Conservation (phyloP, 2,329 filamentous ascomycete species). For the Colletotrichum liaoningense region DNA sequence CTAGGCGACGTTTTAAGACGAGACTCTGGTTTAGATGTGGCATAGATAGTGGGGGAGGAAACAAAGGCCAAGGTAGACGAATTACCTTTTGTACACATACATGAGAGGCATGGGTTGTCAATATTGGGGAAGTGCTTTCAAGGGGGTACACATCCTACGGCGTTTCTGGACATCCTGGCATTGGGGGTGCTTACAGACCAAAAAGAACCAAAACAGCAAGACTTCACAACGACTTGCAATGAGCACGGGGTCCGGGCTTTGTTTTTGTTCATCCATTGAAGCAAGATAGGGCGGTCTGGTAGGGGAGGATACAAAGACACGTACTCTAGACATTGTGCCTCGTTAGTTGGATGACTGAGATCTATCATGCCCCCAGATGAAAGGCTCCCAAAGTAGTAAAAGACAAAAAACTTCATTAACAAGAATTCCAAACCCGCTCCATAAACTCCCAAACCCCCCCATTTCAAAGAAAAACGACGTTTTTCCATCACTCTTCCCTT, state of each 20-base stretch:
- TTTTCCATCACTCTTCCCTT: too few species aligned
- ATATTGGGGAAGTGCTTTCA: background rate
- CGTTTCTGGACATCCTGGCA: constrained; percentile 23
- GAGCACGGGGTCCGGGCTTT: background rate
- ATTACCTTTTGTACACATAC: constrained; percentile 33
- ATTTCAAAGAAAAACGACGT: background rate
- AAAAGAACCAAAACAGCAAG: background rate
- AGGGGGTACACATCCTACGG: constrained; percentile 2
- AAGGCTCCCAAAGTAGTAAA: background rate
- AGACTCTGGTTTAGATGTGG: constrained; percentile 61
- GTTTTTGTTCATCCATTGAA: background rate
- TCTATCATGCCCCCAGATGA: constrained; percentile 1
- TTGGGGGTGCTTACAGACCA: background rate
- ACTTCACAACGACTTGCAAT: background rate
- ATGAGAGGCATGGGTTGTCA: background rate
- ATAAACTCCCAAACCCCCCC: constrained; percentile 24
- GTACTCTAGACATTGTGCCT: constrained; percentile 14
- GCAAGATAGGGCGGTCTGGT: background rate
- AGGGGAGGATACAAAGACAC: background rate
- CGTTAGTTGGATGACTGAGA: constrained; percentile 20
- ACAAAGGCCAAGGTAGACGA: background rate
- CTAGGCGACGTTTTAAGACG: constrained; percentile 64
- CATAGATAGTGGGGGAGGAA: constrained; percentile 36
- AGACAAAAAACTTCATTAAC: background rate
- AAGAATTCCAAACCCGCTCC: constrained; percentile 12